Conservation (phyloP, 345 rosid species). For the Turritis glabra region DNA sequence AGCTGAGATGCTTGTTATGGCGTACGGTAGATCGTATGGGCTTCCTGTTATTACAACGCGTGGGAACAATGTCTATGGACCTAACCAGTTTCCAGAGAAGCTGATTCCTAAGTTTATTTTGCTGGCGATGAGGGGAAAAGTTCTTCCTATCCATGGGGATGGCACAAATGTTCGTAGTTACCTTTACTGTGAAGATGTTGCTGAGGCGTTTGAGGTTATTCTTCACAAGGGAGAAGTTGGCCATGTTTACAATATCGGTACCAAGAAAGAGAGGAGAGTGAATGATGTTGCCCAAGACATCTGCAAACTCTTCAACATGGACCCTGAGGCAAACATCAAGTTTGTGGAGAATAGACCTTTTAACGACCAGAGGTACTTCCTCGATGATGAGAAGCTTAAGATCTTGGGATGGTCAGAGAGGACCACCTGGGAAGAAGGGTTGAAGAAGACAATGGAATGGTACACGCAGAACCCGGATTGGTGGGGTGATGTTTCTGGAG, state of each 20-base stretch:
- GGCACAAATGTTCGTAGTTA: too few relatives aligned
- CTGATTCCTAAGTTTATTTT: too few relatives aligned
- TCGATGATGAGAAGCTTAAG: constrained; percentile 76
- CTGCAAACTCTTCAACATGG: constrained; percentile 66
- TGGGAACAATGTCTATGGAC: constrained; percentile 63
- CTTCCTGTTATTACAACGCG: constrained; percentile 84
- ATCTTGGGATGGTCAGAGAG: constrained; percentile 77
- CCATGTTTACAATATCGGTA: constrained; percentile 36
- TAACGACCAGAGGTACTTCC: constrained; percentile 87
- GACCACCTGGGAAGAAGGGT: constrained; percentile 79
- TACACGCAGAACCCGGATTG: constrained; percentile 78
- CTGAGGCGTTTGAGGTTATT: too few relatives aligned
- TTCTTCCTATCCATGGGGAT: too few relatives aligned
- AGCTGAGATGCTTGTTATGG: constrained; percentile 93
- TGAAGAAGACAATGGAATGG: constrained; percentile 81
- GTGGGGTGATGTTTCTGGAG: constrained; percentile 92
- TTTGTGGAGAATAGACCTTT: constrained; percentile 80
- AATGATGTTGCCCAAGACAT: constrained; percentile 80
- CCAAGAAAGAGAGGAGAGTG: constrained; percentile 84
- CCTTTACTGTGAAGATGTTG: too few relatives aligned
- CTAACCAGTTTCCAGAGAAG: too few relatives aligned
- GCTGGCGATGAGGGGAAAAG: too few relatives aligned
- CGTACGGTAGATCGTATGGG: constrained; percentile 80
- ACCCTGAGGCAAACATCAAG: constrained; percentile 64
- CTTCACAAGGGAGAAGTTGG: too few relatives aligned